A percentile compares a stretch with the other conserved stretches of the same genome.
These are phyloP conservation scores for Venustampulla echinocandica DNA, from an alignment of 495 filamentous ascomycete genomes.

Conservation along the genomic window DNA sequence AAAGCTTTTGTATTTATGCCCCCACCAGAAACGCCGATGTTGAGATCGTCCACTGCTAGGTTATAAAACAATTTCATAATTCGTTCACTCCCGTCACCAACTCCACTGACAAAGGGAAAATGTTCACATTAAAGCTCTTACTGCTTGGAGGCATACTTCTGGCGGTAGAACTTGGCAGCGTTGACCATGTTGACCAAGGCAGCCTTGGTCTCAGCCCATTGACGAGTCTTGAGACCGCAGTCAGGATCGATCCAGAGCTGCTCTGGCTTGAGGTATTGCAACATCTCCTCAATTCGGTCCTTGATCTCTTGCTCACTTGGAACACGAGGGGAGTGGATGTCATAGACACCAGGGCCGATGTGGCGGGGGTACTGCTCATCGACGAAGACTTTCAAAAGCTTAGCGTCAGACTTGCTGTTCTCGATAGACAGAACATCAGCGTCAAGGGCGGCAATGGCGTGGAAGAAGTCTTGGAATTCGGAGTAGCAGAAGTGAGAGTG, in stretches of 20 bases:
- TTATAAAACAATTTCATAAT: slow-evolving; percentile 21
- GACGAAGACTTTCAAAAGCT: slow-evolving; percentile 96
- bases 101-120: slow-evolving; percentile 14
- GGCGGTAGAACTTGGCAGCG: slow-evolving; percentile 91
- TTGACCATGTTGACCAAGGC: slow-evolving; percentile 88
- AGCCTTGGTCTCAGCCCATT: slow-evolving; percentile 94
- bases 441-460: slow-evolving; percentile 95
- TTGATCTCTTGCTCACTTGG: slow-evolving; percentile 94
- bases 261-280: slow-evolving; percentile 82
- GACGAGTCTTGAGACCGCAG: slow-evolving; percentile 96
- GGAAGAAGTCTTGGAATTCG: slow-evolving; percentile 99
- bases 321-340: slow-evolving; percentile 98
- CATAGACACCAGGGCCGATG: slow-evolving; percentile 98
- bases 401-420: slow-evolving; percentile 99
- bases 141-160: slow-evolving; percentile 59
- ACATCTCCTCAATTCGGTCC: slow-evolving; percentile 94
- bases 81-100: slow-evolving; percentile 7
- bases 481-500: slow-evolving; percentile 99
- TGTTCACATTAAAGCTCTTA: slow-evolving; percentile 7
- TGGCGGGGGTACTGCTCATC: slow-evolving; percentile 93
- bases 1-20: slow-evolving; percentile 29
- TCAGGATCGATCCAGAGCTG: slow-evolving; percentile 99
- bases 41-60: slow-evolving; percentile 34
- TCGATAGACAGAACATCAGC: slow-evolving; percentile 97
- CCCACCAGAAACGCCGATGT: slow-evolving; percentile 41